Base-by-base conservation (phyloP, 441 rosid species). In the Erodium chrysanthum region DNA sequence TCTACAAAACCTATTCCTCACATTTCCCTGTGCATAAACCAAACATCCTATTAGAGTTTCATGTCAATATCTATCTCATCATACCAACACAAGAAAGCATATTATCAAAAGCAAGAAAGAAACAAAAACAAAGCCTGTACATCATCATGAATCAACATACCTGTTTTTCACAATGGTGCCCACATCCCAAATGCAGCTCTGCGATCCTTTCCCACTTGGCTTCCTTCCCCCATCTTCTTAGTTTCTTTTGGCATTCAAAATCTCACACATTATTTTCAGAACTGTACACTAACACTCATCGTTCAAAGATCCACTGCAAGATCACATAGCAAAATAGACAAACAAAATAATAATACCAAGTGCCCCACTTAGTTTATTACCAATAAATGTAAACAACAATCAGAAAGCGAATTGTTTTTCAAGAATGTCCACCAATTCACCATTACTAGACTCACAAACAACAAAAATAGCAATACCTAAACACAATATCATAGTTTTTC, bases 91-190 rank as follows among this genome's bases (percentile, higher is more conserved):
- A 22, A 14, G 11, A 14, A 63, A 17, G 8, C 21, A 18, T 52
- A 52, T 52, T 18, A 6, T 14, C 59, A 52, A 18, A 52, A 1
- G 59, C 20, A 17, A 52, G 22, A 52, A 52, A 52, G 59, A 52
- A 52, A 52, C 59, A 52, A 52, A 52, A 52, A 18, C 46, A 18
- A 52, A 8, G 21, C 7, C 59, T 52, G 21, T 52, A 7, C 23
- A 52, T 52, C 20, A 17, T 52, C 23, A 52, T 52, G 21, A 52
- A 52, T 7, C 22, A 52, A 17, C 21, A 20, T 52, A 52, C 59
- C 59, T 52, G 59, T 7, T 17, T 52, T 52, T 52, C 22, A 12
- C 59, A 52, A 52, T 52, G 12, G 58, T 50, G 58, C 58, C 58
- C 20, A 50, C 17, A 18, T 52, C 59, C 59, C 59, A 52, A 52